phyloP scores from a whole-genome alignment of 2,329 filamentous ascomycete genomes.

The Sclerotinia spermophila region DNA sequence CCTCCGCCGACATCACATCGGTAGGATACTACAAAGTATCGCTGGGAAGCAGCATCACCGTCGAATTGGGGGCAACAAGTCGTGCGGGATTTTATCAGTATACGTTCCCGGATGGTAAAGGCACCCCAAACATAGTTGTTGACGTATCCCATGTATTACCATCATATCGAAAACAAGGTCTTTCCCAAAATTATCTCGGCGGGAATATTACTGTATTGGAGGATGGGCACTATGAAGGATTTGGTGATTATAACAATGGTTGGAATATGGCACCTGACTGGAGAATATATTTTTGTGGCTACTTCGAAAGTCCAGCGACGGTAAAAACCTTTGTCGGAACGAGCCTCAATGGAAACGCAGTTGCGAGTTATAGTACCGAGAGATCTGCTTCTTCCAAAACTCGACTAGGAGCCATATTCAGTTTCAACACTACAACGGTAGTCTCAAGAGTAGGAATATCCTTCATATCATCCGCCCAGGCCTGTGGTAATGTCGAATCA shows the following conservation, averaged over 20 bases:
- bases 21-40: constrained; percentile 60
- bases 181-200: constrained; percentile 58
- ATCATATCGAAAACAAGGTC: constrained; percentile 55
- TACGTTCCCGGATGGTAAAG: constrained; percentile 46
- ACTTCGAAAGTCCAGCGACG: constrained; percentile 42
- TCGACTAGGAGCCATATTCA: constrained; percentile 46
- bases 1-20: constrained; percentile 46
- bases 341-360: background rate
- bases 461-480: constrained; percentile 47
- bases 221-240: constrained; percentile 54
- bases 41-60: constrained; percentile 51
- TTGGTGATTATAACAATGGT: constrained; percentile 61
- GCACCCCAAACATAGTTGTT: constrained; percentile 46
- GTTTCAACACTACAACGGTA: constrained; percentile 42
- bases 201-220: constrained; percentile 52
- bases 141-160: constrained; percentile 63
- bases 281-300: constrained; percentile 57
- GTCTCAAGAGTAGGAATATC: constrained; percentile 51
- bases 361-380: constrained; percentile 35
- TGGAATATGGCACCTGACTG: constrained; percentile 63
- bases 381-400: constrained; percentile 30
- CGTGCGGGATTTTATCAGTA: constrained; percentile 59
- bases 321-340: constrained; percentile 43
- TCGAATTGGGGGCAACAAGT: constrained; percentile 54
- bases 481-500: constrained; percentile 45